A percentile compares a stretch with the other conserved stretches of the same genome.
These are phyloP conservation scores for Trichosporon asahii DNA, from an alignment of 1,284 basidiomycete species.

Conservation along the genomic window DNA sequence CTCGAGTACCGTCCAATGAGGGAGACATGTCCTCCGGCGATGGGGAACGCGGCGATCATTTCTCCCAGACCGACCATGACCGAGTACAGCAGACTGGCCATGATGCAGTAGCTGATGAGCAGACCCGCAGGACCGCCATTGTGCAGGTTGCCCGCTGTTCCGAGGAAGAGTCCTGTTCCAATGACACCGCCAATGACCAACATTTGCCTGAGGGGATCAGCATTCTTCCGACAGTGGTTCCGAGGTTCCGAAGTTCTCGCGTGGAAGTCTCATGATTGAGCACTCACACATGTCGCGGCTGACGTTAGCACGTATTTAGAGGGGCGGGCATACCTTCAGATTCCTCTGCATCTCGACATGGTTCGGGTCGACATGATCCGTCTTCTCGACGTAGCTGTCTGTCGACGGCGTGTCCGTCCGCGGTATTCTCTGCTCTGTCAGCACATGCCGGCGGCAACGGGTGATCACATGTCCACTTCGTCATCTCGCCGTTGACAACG, in stretches of 20 bases:
- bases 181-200: conserved; percentile 27
- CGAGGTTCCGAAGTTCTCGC: background rate
- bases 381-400: background rate
- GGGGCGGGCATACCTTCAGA: background rate
- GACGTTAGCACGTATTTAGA: background rate
- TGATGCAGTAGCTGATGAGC: conserved; percentile 30
- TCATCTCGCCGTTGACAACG: background rate
- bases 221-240: conserved; percentile 27
- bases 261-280: background rate
- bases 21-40: conserved; percentile 69
- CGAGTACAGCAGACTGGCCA: conserved; percentile 49
- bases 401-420: background rate
- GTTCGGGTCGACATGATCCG: background rate
- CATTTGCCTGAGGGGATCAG: conserved; percentile 15
- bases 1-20: conserved; percentile 62
- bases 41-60: conserved; percentile 52
- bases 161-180: conserved; percentile 12
- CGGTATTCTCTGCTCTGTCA: background rate
- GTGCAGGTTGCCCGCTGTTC: conserved; percentile 19
- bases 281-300: conserved; percentile 32
- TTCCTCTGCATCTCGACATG: conserved; percentile 16
- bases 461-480: background rate
- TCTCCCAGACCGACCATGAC: conserved; percentile 55
- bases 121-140: conserved; percentile 51
- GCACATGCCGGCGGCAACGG: background rate